Evolutionary conservation across 2,329 filamentous ascomycete genomes (phyloP), one percentile per base, ranked within the genome.

Genomic region (Davidsoniella australis): DNA sequence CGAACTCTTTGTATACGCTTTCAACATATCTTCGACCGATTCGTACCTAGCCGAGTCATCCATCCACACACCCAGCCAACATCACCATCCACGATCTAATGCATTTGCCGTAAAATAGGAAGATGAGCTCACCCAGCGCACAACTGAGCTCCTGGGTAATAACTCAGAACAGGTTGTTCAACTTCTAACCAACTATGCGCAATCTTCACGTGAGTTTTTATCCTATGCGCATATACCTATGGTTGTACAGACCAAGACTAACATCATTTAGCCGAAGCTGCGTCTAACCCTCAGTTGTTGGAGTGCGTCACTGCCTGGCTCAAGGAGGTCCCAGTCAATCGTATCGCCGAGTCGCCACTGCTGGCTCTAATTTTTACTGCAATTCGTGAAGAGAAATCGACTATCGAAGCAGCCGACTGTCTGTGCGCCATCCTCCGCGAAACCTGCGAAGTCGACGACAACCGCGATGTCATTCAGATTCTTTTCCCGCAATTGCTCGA

Each of bases 271-370:
- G 86, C 74, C 46, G 69, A 77, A 44, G 87, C 89, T 20, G 76
- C 86, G 7, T 82, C 80, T 54, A 94, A 95, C 60, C 88, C 89
- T 2, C 83, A 88, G 59, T 73, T 98, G 44, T 79, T 96, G 62
- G 86, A 95, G 59, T 96, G 91, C 62, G 87, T 96, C 57, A 93
- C 87, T 29, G 95, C 91, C 2, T 98, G 91, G 91, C 75, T 96
- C 56, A 78, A 87, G 57, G 91, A 98, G 66, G 85, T 98, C 5
- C 85, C 89, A 0, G 76, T 94, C 44, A 73, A 73, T 55, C 80
- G 84, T 54, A 78, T 98, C 55, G 82, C 94, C 56, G 82, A 81
- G 57, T 95, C 89, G 1, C 82, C 88, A 5, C 71, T 98, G 12
- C 71, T 98, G 57, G 77, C 85, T 56, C 72, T 88, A 47, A 76